Conservation (phyloP, 306 rosid species). For the Vicia sativa region DNA sequence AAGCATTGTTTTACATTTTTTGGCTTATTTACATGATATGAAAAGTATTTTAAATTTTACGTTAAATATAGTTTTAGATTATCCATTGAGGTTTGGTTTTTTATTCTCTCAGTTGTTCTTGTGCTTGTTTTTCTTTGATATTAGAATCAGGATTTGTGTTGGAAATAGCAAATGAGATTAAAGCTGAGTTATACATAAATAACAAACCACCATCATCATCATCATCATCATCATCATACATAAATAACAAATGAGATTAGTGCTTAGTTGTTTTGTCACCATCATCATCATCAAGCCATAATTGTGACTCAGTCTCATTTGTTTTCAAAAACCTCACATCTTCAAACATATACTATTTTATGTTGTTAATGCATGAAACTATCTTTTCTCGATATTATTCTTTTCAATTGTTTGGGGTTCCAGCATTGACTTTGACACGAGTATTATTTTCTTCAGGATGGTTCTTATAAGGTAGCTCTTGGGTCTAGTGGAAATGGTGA, state of each 20-base stretch:
- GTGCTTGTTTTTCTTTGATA: not conserved
- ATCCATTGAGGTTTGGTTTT: not conserved
- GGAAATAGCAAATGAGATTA: not conserved
- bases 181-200: no score
- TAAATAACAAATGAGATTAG: not conserved
- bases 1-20: constrained; percentile 12
- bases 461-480: constrained; percentile 72
- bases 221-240: no score
- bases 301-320: not conserved
- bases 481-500: constrained; percentile 83
- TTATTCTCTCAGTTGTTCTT: not conserved
- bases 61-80: not conserved
- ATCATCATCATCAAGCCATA: not conserved
- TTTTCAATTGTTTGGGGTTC: constrained; percentile 1
- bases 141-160: not conserved
- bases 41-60: not conserved
- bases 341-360: not conserved
- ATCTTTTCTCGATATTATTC: not conserved
- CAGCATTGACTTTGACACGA: constrained; percentile 5
- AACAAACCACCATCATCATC: no score
- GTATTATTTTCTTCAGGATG: constrained; percentile 65
- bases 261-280: not conserved
- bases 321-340: not conserved
- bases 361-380: not conserved
- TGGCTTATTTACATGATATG: constrained; percentile 7